Evolutionary conservation across 805 yeast genomes (phyloP).

Genomic region (Lipomyces chichibuensis): DNA sequence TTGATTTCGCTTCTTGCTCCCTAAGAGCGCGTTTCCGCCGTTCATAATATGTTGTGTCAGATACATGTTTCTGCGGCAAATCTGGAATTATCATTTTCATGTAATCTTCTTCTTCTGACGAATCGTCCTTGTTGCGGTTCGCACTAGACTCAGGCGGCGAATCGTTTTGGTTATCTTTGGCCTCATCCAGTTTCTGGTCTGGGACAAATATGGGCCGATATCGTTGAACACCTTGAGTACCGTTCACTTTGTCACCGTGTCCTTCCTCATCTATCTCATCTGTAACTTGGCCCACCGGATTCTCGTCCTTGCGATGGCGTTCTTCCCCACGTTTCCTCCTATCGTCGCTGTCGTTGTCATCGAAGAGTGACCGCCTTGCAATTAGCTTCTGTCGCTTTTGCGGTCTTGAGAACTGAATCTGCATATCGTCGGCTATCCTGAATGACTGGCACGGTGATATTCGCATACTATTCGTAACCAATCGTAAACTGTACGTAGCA

Average conservation of each 20-base stretch:
- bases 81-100: constrained; percentile 30
- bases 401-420: neutral
- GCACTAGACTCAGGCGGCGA: neutral
- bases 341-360: neutral
- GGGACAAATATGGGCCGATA: constrained; percentile 3
- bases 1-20: constrained; percentile 6
- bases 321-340: neutral
- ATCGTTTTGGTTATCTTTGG: neutral
- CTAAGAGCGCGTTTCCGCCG: constrained; percentile 8
- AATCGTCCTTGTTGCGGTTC: neutral
- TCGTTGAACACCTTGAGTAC: neutral
- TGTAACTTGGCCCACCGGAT: neutral
- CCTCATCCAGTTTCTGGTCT: neutral
- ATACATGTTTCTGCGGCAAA: neutral
- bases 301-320: neutral
- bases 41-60: constrained; percentile 24
- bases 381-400: neutral
- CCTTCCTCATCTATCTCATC: neutral
- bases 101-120: constrained; percentile 22
- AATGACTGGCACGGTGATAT: neutral
- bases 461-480: neutral
- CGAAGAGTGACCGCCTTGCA: neutral
- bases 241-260: neutral
- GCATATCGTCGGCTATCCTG: neutral
- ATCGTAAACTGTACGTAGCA: too few species aligned